A percentile compares a stretch with the other conserved stretches of the same genome.
Conservation (phyloP, 352 stramenopile species). For the Phytophthora cajani region DNA sequence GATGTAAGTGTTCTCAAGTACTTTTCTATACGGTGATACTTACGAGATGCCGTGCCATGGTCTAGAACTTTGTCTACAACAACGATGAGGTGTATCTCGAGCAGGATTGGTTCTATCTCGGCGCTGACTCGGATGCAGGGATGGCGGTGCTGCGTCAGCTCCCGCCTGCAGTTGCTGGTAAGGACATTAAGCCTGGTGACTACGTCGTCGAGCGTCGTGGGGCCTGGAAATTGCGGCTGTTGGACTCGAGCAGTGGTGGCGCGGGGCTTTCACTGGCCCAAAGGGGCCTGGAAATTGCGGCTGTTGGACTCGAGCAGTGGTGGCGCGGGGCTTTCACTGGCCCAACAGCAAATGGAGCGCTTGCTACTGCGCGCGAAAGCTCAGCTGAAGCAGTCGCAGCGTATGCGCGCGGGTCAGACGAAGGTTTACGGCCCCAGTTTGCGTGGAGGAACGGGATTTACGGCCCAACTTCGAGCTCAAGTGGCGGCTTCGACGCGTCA, state of each 20-base stretch:
- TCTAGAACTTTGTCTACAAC: conserved; percentile 83
- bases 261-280: conserved; percentile 72
- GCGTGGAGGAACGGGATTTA: conserved; percentile 58
- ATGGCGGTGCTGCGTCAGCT: conserved; percentile 74
- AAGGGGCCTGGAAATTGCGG: conserved; percentile 69
- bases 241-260: conserved; percentile 76
- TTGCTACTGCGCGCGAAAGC: conserved; percentile 74
- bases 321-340: conserved; percentile 63
- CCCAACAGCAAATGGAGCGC: conserved; percentile 84
- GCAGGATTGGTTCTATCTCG: conserved; percentile 88
- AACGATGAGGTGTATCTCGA: conserved; percentile 84
- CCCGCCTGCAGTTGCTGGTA: conserved; percentile 35
- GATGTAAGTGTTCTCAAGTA: conserved; percentile 44
- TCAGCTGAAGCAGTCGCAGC: conserved; percentile 79
- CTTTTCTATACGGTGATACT: not conserved
- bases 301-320: conserved; percentile 78
- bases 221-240: conserved; percentile 68
- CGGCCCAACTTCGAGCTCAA: conserved; percentile 57
- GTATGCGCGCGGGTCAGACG: conserved; percentile 66
- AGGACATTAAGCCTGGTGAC: conserved; percentile 56
- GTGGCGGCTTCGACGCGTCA: conserved; percentile 54
- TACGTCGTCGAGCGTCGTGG: conserved; percentile 76
- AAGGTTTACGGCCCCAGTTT: conserved; percentile 53
- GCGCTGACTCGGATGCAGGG: conserved; percentile 66
- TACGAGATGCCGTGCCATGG: not conserved